Conservation (phyloP, 2,329 filamentous ascomycete genomes). For the Colletotrichum brevisporum region DNA sequence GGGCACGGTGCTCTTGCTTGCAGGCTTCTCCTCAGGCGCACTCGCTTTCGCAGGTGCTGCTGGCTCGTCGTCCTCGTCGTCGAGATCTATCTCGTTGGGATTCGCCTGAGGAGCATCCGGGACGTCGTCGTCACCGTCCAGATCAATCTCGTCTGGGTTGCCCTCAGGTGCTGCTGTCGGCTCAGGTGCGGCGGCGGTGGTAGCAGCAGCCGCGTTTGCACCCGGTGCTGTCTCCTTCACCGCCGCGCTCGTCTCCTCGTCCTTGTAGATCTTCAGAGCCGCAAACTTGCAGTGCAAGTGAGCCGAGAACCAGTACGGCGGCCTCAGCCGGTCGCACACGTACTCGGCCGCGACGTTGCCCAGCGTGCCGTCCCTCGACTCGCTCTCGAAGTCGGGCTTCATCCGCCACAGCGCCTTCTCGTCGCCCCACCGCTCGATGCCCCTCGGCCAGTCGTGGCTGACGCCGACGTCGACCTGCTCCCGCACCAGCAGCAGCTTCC, state of each 20-base stretch:
- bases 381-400: slow-evolving; percentile 82
- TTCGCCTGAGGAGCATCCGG: slow-evolving; percentile 57
- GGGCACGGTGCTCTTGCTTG: slow-evolving; percentile 60
- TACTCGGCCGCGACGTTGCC: slow-evolving; percentile 85
- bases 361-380: slow-evolving; percentile 81
- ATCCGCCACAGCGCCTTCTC: slow-evolving; percentile 74
- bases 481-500: slow-evolving; percentile 87
- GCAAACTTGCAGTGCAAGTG: slow-evolving; percentile 92
- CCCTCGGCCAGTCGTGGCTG: slow-evolving; percentile 95
- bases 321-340: slow-evolving; percentile 85
- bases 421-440: slow-evolving; percentile 85
- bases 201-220: slow-evolving; percentile 3
- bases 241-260: slow-evolving; percentile 50
- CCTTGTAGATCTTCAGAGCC: slow-evolving; percentile 73
- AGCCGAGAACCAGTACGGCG: slow-evolving; percentile 91
- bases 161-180: slow-evolving; percentile 3
- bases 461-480: slow-evolving; percentile 92
- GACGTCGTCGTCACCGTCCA: slow-evolving; percentile 37
- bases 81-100: slow-evolving; percentile 79
- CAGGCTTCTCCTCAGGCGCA: slow-evolving; percentile 18
- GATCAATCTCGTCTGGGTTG: slow-evolving; percentile 42
- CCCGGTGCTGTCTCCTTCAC: slow-evolving; percentile 4
- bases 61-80: slow-evolving; percentile 67
- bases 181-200: slow-evolving; percentile 16
- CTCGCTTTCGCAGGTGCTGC: slow-evolving; percentile 42